phyloP scores from a whole-genome alignment of 2,329 filamentous ascomycete species.

The Colletotrichum godetiae region DNA sequence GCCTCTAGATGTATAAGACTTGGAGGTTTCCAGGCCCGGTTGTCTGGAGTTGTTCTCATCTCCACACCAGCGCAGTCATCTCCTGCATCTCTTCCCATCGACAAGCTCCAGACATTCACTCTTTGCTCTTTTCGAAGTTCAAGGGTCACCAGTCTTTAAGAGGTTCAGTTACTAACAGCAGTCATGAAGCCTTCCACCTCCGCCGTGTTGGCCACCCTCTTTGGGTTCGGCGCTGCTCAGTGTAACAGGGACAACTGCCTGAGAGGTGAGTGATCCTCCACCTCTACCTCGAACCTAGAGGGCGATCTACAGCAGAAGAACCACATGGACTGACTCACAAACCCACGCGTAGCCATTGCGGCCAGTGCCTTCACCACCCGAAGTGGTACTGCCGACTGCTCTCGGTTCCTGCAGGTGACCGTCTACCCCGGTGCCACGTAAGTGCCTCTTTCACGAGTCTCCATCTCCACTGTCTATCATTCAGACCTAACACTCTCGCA shows the following conservation, averaged over 20 bases:
- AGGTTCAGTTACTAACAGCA: conserved; percentile 22
- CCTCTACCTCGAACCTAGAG: not conserved
- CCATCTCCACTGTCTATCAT: not conserved
- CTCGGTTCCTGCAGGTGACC: conserved; percentile 20
- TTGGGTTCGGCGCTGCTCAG: conserved; percentile 29
- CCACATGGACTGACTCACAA: not conserved
- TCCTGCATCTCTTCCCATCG: conserved; percentile 26
- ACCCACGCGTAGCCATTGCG: conserved; percentile 14
- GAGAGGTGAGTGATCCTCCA: conserved; percentile 16
- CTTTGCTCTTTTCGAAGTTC: conserved; percentile 22
- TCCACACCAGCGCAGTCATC: conserved; percentile 29
- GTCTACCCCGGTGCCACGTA: conserved; percentile 21
- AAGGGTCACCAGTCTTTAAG: conserved; percentile 9
- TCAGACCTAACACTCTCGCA: conserved; percentile 2
- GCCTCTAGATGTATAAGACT: conserved; percentile 7
- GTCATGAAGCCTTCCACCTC: conserved; percentile 31
- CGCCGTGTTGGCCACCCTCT: conserved; percentile 34
- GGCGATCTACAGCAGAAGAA: not conserved
- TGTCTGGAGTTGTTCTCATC: not conserved
- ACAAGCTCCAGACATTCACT: conserved; percentile 28
- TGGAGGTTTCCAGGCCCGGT: not conserved
- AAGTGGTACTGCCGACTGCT: conserved; percentile 31
- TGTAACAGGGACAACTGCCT: conserved; percentile 35
- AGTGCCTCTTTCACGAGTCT: not conserved
- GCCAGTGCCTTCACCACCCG: conserved; percentile 23